Conservation (phyloP, 768 basidiomycete species). For the Strobilomyces echinocephalus region DNA sequence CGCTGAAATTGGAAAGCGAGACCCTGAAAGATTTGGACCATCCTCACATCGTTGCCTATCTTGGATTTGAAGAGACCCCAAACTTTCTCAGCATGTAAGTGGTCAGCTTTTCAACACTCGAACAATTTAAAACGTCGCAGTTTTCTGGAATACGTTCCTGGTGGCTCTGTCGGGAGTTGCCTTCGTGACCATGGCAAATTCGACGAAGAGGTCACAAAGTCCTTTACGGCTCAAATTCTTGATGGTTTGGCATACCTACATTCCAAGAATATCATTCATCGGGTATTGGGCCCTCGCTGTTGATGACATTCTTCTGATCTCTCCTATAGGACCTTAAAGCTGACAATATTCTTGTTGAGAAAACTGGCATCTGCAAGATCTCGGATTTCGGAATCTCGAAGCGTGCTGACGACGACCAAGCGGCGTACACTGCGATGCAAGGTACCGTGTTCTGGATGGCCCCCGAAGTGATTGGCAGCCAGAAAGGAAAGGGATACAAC, state of each 20-base stretch:
- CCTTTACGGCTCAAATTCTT: conserved; percentile 89
- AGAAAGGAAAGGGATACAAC: conserved; percentile 82
- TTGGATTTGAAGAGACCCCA: conserved; percentile 89
- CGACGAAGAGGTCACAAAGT: conserved; percentile 86
- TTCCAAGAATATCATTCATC: conserved; percentile 84
- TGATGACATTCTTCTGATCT: conserved; percentile 6
- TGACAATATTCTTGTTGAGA: conserved; percentile 96
- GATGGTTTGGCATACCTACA: conserved; percentile 92
- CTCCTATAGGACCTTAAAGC: conserved; percentile 82
- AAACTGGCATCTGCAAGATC: conserved; percentile 90
- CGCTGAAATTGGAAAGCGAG: conserved; percentile 92
- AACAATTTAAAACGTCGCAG: conserved; percentile 38
- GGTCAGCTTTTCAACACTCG: not conserved
- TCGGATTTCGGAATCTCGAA: conserved; percentile 99
- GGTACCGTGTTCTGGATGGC: conserved; percentile 99
- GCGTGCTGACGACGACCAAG: conserved; percentile 80
- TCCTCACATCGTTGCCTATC: conserved; percentile 94
- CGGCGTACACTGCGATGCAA: conserved; percentile 89
- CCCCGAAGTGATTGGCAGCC: conserved; percentile 85
- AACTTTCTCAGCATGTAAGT: conserved; percentile 88
- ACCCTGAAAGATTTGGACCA: conserved; percentile 95
- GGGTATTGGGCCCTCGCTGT: conserved; percentile 45
- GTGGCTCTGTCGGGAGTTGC: conserved; percentile 90
- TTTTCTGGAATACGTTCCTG: conserved; percentile 98
- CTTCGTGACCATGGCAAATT: conserved; percentile 90